Conservation (phyloP, 176 grass and related monocot genomes). For the Panicum miliaceum region DNA sequence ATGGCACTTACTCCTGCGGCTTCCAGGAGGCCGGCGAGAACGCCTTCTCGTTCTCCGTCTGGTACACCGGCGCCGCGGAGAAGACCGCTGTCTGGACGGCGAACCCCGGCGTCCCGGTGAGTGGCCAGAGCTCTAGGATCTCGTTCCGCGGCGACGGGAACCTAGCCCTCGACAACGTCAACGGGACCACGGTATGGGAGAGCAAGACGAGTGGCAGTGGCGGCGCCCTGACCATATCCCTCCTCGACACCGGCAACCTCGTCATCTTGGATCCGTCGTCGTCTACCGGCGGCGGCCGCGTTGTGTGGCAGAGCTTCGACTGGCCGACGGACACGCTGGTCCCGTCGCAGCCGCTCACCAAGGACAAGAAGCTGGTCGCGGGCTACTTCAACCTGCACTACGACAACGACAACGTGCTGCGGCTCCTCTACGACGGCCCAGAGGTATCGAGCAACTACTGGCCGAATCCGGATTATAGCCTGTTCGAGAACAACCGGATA, state of each 20-base stretch:
- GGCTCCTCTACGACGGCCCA: conserved; percentile 47
- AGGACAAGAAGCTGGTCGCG: conserved; percentile 32
- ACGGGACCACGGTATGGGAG: conserved; percentile 56
- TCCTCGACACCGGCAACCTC: conserved; percentile 59
- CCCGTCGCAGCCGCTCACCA: conserved; percentile 34
- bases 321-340: conserved; percentile 46
- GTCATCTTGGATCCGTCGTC: conserved; percentile 23
- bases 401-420: conserved; percentile 63
- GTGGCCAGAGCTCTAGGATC: conserved; percentile 44
- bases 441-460: conserved; percentile 58
- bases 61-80: conserved; percentile 42
- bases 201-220: conserved; percentile 5
- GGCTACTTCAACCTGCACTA: conserved; percentile 49
- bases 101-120: conserved; percentile 50
- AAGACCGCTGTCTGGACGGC: conserved; percentile 58
- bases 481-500: conserved; percentile 25
- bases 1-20: conserved; percentile 46
- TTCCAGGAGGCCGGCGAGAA: conserved; percentile 45
- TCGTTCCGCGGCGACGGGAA: conserved; percentile 47
- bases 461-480: background rate
- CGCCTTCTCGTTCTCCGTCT: conserved; percentile 66
- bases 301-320: conserved; percentile 53
- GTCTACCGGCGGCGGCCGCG: no score
- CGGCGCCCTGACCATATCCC: conserved; percentile 17
- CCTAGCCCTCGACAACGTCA: conserved; percentile 46